Conservation (phyloP, 2,329 filamentous ascomycete genomes). For the Fusarium nisikadoi region DNA sequence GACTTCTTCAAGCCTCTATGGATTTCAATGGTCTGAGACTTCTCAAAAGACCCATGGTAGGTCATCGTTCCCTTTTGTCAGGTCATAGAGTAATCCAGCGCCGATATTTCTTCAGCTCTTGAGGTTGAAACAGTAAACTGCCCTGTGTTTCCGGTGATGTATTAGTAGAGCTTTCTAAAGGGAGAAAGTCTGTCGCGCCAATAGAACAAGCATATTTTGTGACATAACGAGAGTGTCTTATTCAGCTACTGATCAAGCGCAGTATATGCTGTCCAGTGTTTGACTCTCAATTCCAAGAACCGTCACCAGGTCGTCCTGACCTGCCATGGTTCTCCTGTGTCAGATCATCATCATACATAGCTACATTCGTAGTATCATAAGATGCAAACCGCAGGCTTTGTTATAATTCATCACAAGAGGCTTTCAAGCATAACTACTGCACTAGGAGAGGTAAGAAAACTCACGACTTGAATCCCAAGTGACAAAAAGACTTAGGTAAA, state of each 20-base stretch:
- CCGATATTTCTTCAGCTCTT: not conserved
- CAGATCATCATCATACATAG: not conserved
- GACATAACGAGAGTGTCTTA: not conserved
- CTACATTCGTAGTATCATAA: not conserved
- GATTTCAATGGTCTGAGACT: not conserved
- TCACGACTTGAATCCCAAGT: too few relatives aligned
- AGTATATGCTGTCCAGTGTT: not conserved
- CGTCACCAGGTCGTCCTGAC: not conserved
- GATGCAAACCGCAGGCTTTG: not conserved
- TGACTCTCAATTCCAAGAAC: not conserved
- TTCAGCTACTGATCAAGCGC: not conserved
- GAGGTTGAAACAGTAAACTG: not conserved
- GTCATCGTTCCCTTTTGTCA: fast-evolving
- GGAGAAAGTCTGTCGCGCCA: not conserved
- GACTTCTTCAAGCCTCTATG: not conserved
- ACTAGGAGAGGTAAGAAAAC: too few relatives aligned
- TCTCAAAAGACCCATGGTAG: not conserved
- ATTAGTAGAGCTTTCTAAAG: too few relatives aligned
- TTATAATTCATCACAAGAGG: not conserved
- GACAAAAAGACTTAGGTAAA: too few relatives aligned
- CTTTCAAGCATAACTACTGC: too few relatives aligned
- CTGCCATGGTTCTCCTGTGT: not conserved
- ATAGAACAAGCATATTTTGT: not conserved
- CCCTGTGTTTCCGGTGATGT: too few relatives aligned
- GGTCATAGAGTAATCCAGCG: fast-evolving